Conservation (phyloP, 2,329 filamentous ascomycete genomes). For the Aspergillus neoniger region DNA sequence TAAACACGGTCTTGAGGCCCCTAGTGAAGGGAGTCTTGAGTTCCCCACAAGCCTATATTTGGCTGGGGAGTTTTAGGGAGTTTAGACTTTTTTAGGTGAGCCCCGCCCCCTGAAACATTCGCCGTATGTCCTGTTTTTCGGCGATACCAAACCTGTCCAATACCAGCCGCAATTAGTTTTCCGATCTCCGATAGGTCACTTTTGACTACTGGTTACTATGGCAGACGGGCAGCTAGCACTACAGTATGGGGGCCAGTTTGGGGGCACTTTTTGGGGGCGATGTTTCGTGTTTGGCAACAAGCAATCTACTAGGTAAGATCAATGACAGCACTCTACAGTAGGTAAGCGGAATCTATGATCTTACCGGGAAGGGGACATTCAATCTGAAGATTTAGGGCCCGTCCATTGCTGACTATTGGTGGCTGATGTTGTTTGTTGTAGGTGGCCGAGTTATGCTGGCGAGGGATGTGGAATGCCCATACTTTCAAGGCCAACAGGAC, state of each 20-base stretch:
- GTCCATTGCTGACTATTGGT: neutral
- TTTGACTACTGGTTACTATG: neutral
- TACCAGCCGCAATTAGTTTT: neutral
- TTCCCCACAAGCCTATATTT: conserved; percentile 26
- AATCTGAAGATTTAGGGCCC: neutral
- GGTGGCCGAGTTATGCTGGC: conserved; percentile 19
- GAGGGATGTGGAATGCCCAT: conserved; percentile 24
- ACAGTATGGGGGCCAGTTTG: neutral
- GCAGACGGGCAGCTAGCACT: neutral
- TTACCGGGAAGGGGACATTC: neutral
- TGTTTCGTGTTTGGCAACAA: neutral
- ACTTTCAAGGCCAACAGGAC: neutral
- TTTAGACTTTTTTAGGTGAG: conserved; percentile 8
- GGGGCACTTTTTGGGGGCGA: neutral
- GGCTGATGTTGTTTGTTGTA: neutral
- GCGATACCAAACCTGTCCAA: neutral
- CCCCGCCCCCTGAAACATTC: conserved; percentile 25
- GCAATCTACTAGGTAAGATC: neutral
- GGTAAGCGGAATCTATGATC: neutral
- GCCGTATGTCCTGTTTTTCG: neutral
- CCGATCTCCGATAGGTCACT: neutral
- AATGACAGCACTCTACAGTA: neutral
- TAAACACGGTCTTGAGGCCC: conserved; percentile 20
- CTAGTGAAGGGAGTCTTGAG: neutral
- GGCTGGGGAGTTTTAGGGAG: conserved; percentile 8